Conservation (phyloP, 163 green algal genomes). For the Picocystis sp. region DNA sequence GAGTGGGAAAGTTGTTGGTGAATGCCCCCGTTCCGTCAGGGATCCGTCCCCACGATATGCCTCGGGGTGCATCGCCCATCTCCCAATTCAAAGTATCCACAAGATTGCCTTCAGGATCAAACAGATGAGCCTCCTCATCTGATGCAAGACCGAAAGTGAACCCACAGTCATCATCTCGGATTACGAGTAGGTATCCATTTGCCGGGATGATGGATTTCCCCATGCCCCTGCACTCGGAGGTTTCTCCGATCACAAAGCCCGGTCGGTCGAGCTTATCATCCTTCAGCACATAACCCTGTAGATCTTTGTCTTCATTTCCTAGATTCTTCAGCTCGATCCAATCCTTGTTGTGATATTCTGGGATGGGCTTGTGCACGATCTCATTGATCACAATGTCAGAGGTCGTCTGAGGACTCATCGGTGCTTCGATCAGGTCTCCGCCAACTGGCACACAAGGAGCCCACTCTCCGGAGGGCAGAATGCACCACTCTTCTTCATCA, state of each 20-base stretch:
- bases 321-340: slow-evolving; percentile 3
- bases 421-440: neutral
- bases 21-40: slow-evolving; percentile 3
- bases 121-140: slow-evolving; percentile 5
- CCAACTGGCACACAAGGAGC: neutral
- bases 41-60: slow-evolving; percentile 4
- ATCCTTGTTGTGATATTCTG: neutral
- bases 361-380: neutral
- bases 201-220: neutral
- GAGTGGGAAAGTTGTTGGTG: slow-evolving; percentile 1
- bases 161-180: neutral
- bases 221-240: neutral
- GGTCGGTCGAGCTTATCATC: neutral
- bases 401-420: neutral
- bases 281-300: slow-evolving; percentile 1
- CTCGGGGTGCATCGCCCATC: neutral
- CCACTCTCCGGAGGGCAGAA: neutral
- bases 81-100: slow-evolving; percentile 6
- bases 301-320: neutral
- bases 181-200: neutral
- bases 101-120: slow-evolving; percentile 4
- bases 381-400: slow-evolving; percentile 3
- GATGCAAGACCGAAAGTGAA: slow-evolving; percentile 2
- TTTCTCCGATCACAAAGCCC: neutral
- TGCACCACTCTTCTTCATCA: slow-evolving; percentile 4